Base-by-base conservation (phyloP, 2,329 filamentous ascomycete species). In the Ophiostoma ips region DNA sequence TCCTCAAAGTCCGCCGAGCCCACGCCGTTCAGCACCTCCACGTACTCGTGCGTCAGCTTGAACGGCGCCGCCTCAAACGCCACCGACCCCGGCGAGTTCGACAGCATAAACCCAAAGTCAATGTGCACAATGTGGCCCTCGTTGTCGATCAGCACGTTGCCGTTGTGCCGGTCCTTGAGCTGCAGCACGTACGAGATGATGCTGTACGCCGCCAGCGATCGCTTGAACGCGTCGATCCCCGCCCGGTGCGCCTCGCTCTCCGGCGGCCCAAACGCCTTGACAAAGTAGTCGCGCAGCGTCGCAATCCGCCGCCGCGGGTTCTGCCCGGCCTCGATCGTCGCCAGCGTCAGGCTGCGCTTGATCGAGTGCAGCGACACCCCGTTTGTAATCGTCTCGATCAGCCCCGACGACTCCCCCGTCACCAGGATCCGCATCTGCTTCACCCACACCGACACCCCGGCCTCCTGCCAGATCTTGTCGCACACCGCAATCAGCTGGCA, bases 101-200 rank as follows among this genome's bases (percentile, higher is more conserved):
- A 89, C 33, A 92, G 71, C 84, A 92, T 90, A 63, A 92, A 92
- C 50, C 86, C 86, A 64, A 92, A 92, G 64, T 92, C 86, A 54
- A 92, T 92, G 62, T 92, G 86, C 53, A 92, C 81, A 51, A 90
- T 88, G 61, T 92, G 86, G 10, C 86, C 86, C 63, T 87, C 82
- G 59, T 84, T 87, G 64, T 90, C 86, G 59, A 92, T 84, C 53
- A 92, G 73, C 13, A 92, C 83, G 60, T 92, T 92, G 50, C 86
- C 86, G 61, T 92, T 92, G 63, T 92, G 86, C 12, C 86, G 75
- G 60, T 92, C 86, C 63, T 92, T 92, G 53, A 92, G 76, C 64
- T 92, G 86, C 49, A 92, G 70, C 46, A 92, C 71, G 61, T 92
- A 92, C 51, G 81, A 86, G 54, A 92, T 87, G 56, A 90, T 81